Base-by-base conservation (phyloP, 352 stramenopile species). In the Phytophthora capsici region DNA sequence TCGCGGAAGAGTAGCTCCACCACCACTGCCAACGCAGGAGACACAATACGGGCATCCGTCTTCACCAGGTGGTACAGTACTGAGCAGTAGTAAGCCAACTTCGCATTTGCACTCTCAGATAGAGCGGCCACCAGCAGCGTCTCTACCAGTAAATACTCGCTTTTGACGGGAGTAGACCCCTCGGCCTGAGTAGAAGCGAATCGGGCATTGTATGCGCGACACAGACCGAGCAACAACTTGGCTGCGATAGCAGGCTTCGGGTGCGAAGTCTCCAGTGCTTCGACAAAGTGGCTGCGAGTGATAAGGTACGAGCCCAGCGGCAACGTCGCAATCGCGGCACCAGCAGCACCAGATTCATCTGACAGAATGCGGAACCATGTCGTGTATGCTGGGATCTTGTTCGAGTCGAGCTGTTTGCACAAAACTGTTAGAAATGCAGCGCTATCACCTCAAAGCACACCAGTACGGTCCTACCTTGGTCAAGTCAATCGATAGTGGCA, bases 1-100 rank as follows among this genome's bases (percentile, higher is more conserved):
- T 94, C 82, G 47, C 88, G 86, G 63, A 94, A 96, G n/a, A 94
- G 55, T 13, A 96, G 60, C 57, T 96, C 88, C 7, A 96, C 77
- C 16, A 94, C 73, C 23, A 94, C 86, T n/a, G 88, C 88, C 13
- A 96, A 62, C 3, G 86, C 86, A 10, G 86, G 79, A 16, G 85
- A 93, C 17, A 95, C 63, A 4, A 78, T 44, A 26, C 71, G 73
- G 7, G 85, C 75, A 36, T 95, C 84, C 7, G 73, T 77, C 71
- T 95, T 95, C 38, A 94, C 81, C 32, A 95, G 49, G 32, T 95
- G 85, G 25, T 83, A 87, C 46, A 95, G 69, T 23, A 94, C 79
- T 0, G 84, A 81, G 53, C 84, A 89, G 30, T 88, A 79, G 66
- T 91, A 93, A 5, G 59, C 74, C 38, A 92, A 57, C 26, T 80